These are phyloP conservation scores for Barnettozyma pratensis DNA, from an alignment of 805 yeast genomes.

Conservation along the genomic window DNA sequence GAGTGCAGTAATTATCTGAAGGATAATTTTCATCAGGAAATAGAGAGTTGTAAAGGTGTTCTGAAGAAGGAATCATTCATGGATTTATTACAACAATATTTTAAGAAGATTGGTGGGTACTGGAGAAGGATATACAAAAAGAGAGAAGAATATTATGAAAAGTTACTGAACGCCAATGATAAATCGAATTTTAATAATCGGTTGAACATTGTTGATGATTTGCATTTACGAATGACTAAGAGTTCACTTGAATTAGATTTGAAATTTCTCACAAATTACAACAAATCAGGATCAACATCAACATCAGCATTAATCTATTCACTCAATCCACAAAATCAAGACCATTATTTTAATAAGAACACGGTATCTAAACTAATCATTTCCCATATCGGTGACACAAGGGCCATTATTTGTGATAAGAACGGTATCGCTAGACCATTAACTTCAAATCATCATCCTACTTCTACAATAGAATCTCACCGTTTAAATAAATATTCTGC, in stretches of 20 bases:
- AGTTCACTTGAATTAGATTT: constrained; percentile 65
- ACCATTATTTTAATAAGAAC: constrained; percentile 46
- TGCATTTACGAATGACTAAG: constrained; percentile 54
- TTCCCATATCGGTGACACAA: constrained; percentile 92
- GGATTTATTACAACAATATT: constrained; percentile 49
- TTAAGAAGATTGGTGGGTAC: constrained; percentile 62
- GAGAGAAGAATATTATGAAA: constrained; percentile 30
- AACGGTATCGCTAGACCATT: constrained; percentile 75
- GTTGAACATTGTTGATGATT: constrained; percentile 41
- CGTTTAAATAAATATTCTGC: constrained; percentile 63
- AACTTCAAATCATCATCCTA: constrained; percentile 82
- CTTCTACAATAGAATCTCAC: constrained; percentile 69
- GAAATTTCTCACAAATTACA: constrained; percentile 37
- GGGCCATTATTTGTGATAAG: constrained; percentile 78
- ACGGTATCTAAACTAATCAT: constrained; percentile 65
- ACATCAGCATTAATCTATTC: constrained; percentile 61
- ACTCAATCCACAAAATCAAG: constrained; percentile 17
- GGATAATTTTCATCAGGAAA: constrained; percentile 45
- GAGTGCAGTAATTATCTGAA: constrained; percentile 63
- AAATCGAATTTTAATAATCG: constrained; percentile 11
- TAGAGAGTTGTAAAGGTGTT: constrained; percentile 37
- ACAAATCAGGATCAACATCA: constrained; percentile 60
- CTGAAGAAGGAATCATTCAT: constrained; percentile 31
- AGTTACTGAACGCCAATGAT: constrained; percentile 24
- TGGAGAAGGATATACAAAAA: constrained; percentile 74